Percentiles rank a stretch among this genome's conserved stretches.
Evolutionary conservation across 2,329 filamentous ascomycete species (phyloP).

Genomic region (Colletotrichum trifolii): DNA sequence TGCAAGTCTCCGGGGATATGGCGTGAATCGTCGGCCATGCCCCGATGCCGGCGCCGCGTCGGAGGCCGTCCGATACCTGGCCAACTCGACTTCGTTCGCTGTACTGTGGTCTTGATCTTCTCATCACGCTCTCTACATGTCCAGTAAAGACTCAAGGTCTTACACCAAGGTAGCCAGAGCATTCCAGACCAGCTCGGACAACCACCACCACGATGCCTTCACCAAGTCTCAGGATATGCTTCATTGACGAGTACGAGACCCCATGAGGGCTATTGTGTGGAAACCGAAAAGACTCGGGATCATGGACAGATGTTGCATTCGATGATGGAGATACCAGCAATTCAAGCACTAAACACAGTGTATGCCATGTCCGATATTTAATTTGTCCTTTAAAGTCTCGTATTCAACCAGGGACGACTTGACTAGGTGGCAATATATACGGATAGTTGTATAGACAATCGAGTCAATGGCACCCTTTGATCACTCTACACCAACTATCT

Average conservation of each 20-base stretch:
- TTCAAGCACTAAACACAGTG: too few relatives aligned
- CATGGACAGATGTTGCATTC: neutral
- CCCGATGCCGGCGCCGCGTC: conserved; percentile 25
- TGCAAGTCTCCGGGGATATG: neutral
- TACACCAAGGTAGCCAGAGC: too few relatives aligned
- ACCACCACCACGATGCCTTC: neutral
- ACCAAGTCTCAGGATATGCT: conserved; percentile 37
- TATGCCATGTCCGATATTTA: too few relatives aligned
- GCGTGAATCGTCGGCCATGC: conserved; percentile 3
- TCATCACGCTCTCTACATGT: too few relatives aligned
- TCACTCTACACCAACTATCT: too few relatives aligned
- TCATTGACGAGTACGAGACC: conserved; percentile 60
- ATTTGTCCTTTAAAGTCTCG: too few relatives aligned
- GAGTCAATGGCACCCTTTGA: too few relatives aligned
- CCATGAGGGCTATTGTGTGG: neutral
- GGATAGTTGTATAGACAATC: too few relatives aligned
- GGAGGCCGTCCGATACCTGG: conserved; percentile 10
- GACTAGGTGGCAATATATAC: too few relatives aligned
- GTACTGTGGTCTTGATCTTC: too few relatives aligned
- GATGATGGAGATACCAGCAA: neutral
- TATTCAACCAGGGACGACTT: too few relatives aligned
- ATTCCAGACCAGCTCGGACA: too few relatives aligned
- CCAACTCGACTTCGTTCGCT: neutral
- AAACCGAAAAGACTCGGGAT: neutral
- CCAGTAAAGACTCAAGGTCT: neutral